Evolutionary conservation across 129 eudicot genomes (phyloP), one percentile per base, ranked within the genome.

Genomic region (Flaveria robusta): DNA sequence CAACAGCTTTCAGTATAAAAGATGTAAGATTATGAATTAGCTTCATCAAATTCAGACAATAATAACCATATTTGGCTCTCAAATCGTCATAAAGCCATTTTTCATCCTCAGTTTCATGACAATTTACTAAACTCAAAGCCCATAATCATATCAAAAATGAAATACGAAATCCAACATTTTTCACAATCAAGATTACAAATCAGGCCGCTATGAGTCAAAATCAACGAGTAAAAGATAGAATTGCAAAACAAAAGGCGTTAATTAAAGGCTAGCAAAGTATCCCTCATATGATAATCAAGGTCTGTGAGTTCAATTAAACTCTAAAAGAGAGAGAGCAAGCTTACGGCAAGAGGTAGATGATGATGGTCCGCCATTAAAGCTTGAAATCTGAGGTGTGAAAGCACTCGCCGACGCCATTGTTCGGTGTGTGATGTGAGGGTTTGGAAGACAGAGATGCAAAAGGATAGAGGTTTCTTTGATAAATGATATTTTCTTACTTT

Each of bases 381-480:
- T 80, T 1, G 81, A 68, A 70, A 81, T n/a, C 77, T 71, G 77
- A 77, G 78, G 62, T 62, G 81, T 76, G 69, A 77, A 76, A 64
- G 72, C 74, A 71, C 13, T 82, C 19, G 77, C 78, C 31, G 74
- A 70, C 68, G 74, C 74, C 78, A 72, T 77, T 41, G 5, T 34
- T 71, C 9, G 11, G 71, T 58, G 71, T 46, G 71, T 5, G 19
- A 19, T 42, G 15, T 34, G 74, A 79, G 79, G 79, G 83, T 79
- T 79, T 72, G 74, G 68, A 52, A 79, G 78, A 65, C 73, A 75
- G 13, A 50, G 39, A 7, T 39, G 56, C 4, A 24, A 49, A 19
- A 75, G 63, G 63, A 74, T 66, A 66, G 64, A 50, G 59, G 51
- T 23, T 26, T 77, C 68, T 41, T 68, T 16, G 19, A 76, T 60